These are phyloP conservation scores for Bjerkandera adusta DNA, from an alignment of 1,284 basidiomycete genomes.

Conservation along the genomic window DNA sequence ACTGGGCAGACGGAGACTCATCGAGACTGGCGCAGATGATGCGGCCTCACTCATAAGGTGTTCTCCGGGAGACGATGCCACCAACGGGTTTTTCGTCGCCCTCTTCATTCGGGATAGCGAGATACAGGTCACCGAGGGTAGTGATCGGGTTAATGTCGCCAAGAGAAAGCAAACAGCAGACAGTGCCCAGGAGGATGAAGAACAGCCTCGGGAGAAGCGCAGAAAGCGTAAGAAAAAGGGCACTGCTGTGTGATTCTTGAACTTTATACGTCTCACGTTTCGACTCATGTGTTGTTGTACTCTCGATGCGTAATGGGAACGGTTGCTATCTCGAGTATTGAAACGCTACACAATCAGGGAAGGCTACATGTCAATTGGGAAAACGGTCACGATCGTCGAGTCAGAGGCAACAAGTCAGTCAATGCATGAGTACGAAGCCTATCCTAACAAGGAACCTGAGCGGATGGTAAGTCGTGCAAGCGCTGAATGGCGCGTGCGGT, in stretches of 20 bases:
- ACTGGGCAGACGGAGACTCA: constrained; percentile 1
- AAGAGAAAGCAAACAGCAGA: constrained; percentile 13
- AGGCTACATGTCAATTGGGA: constrained; percentile 5
- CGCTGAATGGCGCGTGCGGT: too few relatives aligned
- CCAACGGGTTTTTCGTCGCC: constrained; percentile 94
- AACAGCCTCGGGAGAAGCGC: constrained; percentile 14
- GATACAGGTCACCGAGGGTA: constrained; percentile 12
- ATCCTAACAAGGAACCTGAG: constrained; percentile 14
- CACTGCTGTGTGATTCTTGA: constrained; percentile 9
- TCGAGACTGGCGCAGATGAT: constrained; percentile 38
- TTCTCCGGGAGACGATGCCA: constrained; percentile 80
- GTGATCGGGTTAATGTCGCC: constrained; percentile 17
- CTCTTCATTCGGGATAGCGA: constrained; percentile 68
- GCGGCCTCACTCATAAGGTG: constrained; percentile 81
- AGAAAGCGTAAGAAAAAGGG: constrained; percentile 26
- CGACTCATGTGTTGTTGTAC: neutral
- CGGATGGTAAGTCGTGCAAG: constrained; percentile 14
- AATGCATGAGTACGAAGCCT: constrained; percentile 15
- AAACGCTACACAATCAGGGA: constrained; percentile 5
- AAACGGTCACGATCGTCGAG: constrained; percentile 7
- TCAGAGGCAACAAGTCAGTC: constrained; percentile 19
- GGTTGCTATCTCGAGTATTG: neutral
- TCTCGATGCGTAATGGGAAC: neutral
- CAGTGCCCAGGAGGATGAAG: neutral
- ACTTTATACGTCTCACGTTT: constrained; percentile 1